Conservation (phyloP, 2,329 filamentous ascomycete species). For the Xylaria sp. region DNA sequence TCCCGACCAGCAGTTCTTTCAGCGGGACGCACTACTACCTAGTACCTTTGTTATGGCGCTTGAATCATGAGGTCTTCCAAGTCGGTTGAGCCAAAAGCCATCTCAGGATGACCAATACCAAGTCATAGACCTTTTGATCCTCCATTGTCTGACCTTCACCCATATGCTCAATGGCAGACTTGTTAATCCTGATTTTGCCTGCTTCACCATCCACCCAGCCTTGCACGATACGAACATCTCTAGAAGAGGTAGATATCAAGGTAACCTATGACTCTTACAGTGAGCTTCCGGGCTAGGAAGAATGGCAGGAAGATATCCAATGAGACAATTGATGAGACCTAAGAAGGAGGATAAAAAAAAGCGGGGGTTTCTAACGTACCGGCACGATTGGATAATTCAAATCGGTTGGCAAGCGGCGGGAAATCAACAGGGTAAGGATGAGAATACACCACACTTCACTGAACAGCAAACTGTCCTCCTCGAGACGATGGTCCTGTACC, state of each 20-base stretch:
- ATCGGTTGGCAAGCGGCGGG: background rate
- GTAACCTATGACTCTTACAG: constrained; percentile 1
- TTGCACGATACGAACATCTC: constrained; percentile 13
- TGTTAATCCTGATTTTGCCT: background rate
- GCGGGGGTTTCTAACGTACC: constrained; percentile 5
- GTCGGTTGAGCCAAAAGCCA: constrained; percentile 16
- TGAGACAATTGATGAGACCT: background rate
- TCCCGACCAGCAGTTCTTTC: too few species aligned
- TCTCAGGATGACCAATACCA: background rate
- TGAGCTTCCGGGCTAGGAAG: background rate
- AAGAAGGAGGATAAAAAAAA: background rate
- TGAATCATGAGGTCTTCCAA: background rate
- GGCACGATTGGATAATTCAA: constrained; percentile 3
- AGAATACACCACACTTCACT: constrained; percentile 23
- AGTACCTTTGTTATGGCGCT: too few species aligned
- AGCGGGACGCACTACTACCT: too few species aligned
- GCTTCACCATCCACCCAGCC: constrained; percentile 6
- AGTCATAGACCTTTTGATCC: background rate
- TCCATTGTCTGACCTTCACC: background rate
- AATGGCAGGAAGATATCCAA: background rate
- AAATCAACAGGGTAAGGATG: background rate
- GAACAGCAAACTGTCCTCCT: constrained; percentile 1
- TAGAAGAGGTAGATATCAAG: constrained; percentile 3
- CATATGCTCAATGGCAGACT: background rate
- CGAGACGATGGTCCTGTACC: background rate